Base-by-base conservation (phyloP, 1,284 basidiomycete genomes). In the Tilletiopsis washingtonensis region DNA sequence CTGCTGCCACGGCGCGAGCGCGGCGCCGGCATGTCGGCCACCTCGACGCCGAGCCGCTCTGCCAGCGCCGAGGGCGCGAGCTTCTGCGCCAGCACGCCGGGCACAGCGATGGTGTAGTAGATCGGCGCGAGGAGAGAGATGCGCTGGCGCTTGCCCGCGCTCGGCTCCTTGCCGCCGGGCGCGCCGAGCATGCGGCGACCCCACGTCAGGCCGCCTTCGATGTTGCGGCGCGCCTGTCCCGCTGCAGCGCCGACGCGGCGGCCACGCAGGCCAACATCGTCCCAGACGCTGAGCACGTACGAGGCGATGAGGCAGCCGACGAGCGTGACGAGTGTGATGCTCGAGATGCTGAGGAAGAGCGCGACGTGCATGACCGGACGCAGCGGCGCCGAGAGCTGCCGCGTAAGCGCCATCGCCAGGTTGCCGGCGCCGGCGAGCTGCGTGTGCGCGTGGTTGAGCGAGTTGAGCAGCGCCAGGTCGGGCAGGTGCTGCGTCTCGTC, bases 251-350 rank as follows among this genome's bases (percentile, higher is more conserved):
- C 54, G 1, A 67, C 62, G 42, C 45, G 45, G 11, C 38, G 26
- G n/a, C 53, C 49, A 11, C 57, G 55, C 32, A 42, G 38, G 26
- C 51, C 44, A 2, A 64, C 54, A 26, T 67, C 64, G 45, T 67
- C 64, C 62, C 62, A 67, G 4, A 61, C 59, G 3, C 58, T 63
- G 9, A 64, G 52, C 45, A 63, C 44, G 39, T 65, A 67, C 42
- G 62, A 57, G 17, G 57, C 58, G n/a, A 47, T 51, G 42, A 67
- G 39, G 49, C 62, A 67, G 42, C 49, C 53, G 11, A 54, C 53
- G 9, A 67, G 47, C 25, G 62, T 62, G 9, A 61, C 11, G 19
- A 64, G 51, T 1, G 64, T 59, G 53, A 62, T 51, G 40, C 53
- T 62, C 40, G 62, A 65, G 17, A 67, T 62, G 52, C 62, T 57